Evolutionary conservation across 2,329 filamentous ascomycete genomes (phyloP).

Genomic region (Biscogniauxia mediterranea): DNA sequence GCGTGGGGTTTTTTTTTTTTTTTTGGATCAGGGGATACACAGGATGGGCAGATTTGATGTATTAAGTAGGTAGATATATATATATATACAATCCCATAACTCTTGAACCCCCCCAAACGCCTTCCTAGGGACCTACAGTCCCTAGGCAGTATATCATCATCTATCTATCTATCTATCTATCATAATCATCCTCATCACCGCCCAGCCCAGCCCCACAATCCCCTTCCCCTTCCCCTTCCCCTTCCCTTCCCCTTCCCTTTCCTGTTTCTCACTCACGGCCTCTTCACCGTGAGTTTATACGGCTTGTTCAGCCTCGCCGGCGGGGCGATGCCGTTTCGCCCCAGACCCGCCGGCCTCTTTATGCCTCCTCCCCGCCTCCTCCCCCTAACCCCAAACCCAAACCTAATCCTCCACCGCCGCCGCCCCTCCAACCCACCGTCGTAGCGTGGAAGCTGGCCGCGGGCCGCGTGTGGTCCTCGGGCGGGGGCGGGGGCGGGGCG

Average conservation of each 20-base stretch:
- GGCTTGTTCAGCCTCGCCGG: slow-evolving; percentile 53
- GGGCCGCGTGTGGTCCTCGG: slow-evolving; percentile 34
- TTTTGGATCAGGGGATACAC: too few species aligned
- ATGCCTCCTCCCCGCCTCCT: slow-evolving; percentile 26
- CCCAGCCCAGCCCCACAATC: not conserved
- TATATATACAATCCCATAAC: too few species aligned
- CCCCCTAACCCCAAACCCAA: too few species aligned
- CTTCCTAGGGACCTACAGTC: too few species aligned
- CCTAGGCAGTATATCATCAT: too few species aligned
- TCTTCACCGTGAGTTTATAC: slow-evolving; percentile 56
- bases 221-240: not conserved
- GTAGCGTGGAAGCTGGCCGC: slow-evolving; percentile 52
- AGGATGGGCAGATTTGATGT: too few species aligned
- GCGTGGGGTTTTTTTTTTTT: too few species aligned
- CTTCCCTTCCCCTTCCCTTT: not conserved
- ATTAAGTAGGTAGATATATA: too few species aligned
- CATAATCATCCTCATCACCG: too few species aligned
- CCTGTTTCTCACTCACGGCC: slow-evolving; percentile 26
- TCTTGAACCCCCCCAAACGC: too few species aligned
- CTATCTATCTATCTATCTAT: too few species aligned
- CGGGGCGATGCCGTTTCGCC: slow-evolving; percentile 43
- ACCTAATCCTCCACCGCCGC: too few species aligned
- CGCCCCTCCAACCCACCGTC: slow-evolving; percentile 41
- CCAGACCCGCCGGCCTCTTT: slow-evolving; percentile 44
- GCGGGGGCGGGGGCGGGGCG: not conserved